Base-by-base conservation (phyloP, 768 basidiomycete species). In the Kondoa subrosea region DNA sequence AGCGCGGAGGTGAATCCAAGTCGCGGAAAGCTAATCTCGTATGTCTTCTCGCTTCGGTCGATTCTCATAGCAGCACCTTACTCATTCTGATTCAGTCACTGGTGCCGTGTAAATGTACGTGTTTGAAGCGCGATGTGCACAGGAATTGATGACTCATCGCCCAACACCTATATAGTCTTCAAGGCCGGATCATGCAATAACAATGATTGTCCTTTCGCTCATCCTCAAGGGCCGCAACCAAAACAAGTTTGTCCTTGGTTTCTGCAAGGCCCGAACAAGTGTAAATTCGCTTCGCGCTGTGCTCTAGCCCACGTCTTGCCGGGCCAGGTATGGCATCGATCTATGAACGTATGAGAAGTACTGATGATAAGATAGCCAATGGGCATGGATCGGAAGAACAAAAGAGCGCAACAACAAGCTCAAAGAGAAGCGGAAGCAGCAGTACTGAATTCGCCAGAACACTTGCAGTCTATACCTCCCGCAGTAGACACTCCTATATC, bases 311-410 rank as follows among this genome's bases (percentile, higher is more conserved):
- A 63, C 61, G 61, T 63, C 12, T n/a, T 63, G 15, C 61, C 61
- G 3, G 61, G 61, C 8, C 61, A 63, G 30, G 61, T 63, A 16
- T 16, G 61, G 27, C 61, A 27, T 32, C 27, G 16, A 3, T 27
- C 34, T 8, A 31, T 27, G 25, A 56, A 15, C 15, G 8, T 21
- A 50, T 50, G 21, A 21, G 8, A 8, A 50, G 40, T 50, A 21
- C 40, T 50, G 40, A 50, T 31, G 25, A n/a, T 26, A 33, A 29
- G 17, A 32, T 32, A 63, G 61, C 61, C 61, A 16, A 63, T 63
- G 61, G 61, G 61, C 29, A 63, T 63, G 61, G 61, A 63, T 32
- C 16, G 61, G 17, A 63, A 63, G 61, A 63, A 63, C 61, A 63
- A 63, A n/a, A 27, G 61, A 31, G 61, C 61, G 16, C 61, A 63